Conservation (phyloP, 129 eudicot genomes). For the Chrysanthemum makinoi region DNA sequence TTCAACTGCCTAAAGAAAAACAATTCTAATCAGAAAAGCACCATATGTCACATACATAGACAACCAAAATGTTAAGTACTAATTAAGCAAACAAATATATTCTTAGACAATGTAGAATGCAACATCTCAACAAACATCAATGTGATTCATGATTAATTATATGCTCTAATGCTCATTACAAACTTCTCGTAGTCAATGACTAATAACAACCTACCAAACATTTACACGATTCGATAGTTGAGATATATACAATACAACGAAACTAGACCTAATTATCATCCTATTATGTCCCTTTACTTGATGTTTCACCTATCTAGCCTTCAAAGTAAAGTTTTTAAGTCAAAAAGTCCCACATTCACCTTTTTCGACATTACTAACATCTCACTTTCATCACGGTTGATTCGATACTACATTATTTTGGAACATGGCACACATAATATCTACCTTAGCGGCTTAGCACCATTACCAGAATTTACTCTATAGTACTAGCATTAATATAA, state of each 20-base stretch:
- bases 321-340: neutral
- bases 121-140: conserved; percentile 22
- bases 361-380: neutral
- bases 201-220: conserved; percentile 11
- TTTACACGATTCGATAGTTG: neutral
- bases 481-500: conserved; percentile 1
- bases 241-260: neutral
- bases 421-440: too few species aligned
- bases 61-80: neutral
- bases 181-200: too few species aligned
- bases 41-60: neutral
- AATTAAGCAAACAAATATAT: neutral
- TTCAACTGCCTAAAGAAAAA: conserved; percentile 27
- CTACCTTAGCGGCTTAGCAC: too few species aligned
- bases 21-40: conserved; percentile 2
- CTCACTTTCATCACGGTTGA: neutral
- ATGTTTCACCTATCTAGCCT: conserved; percentile 27
- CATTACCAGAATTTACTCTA: too few species aligned
- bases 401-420: neutral
- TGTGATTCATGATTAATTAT: neutral
- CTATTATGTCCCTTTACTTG: conserved; percentile 10
- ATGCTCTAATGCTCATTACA: neutral
- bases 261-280: neutral
- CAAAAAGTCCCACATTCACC: conserved; percentile 17
- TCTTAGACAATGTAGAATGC: conserved; percentile 10